Base-by-base conservation (phyloP, 2,329 filamentous ascomycete species). In the Paradendryphiella salina region DNA sequence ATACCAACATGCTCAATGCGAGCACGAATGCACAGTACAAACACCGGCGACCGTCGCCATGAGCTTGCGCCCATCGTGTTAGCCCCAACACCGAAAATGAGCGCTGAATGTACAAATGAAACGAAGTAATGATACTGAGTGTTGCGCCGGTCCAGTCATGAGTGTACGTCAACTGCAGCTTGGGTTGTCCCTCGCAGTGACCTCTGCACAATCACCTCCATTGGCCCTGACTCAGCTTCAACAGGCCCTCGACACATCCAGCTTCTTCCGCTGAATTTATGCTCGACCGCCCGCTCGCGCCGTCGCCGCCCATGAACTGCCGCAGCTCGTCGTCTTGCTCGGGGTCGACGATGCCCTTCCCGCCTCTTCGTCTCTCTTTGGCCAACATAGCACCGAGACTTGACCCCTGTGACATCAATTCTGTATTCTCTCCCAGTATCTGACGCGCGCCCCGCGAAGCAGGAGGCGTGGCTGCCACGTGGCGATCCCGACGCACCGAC, bases 191-290 rank as follows among this genome's bases (percentile, higher is more conserved):
- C 34, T 44, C 31, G n/a, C 15, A 39, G 11, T 14, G 40, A 10
- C 8, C 37, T 21, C 23, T n/a, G 10, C 13, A 36, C 9, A 17
- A 40, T 59, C 52, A 79, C 54, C 71, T 82, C 91, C 92, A 96
- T 67, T 90, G 90, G n/a, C 92, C 93, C 75, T 96, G 89, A 65
- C 90, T 95, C 37, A 97, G 79, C 42, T 89, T 93, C 56, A 96
- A 73, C 57, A 97, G 75, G n/a, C 90, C 90, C 46, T 93, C 90
- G 38, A 96, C 87, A 67, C 90, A 95, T 69, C 95, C 90, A 71
- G 96, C 80, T 68, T 96, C 93, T 51, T 79, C 77, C 15, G 75
- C 76, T 9, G 72, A 74, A 34, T 74, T 75, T 35, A 73, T 62
- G 37, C 69, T 74, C 33, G 66, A 90, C 67, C 86, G 86, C 7